Base-by-base conservation (phyloP, 805 yeast species). In the Pichia kluyveri region DNA sequence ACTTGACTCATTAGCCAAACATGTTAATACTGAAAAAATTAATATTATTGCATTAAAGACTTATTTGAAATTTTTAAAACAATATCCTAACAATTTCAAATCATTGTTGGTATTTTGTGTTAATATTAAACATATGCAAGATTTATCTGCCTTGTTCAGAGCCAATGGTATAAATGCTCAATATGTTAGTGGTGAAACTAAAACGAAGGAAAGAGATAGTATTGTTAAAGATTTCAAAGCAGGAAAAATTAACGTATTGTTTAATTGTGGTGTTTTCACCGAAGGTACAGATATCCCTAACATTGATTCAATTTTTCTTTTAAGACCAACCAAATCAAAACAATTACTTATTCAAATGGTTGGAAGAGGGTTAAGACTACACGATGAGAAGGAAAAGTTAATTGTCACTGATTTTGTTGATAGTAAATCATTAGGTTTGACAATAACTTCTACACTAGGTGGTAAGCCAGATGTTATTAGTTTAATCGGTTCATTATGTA, bases 221-320 rank as follows among this genome's bases (percentile, higher is more conserved):
- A 69, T 79, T 0, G 64, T 89, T 2, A 63, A 68, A 7, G 81
- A 76, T 36, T 91, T 90, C 60, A 74, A 71, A 51, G 55, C 65
- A 0, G 89, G 93, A 0, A 60, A 72, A 15, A 70, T 86, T 18
- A 78, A 82, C 5, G 95, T 91, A 0, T 65, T 90, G 31, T 75
- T 93, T 67, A 91, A 91, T 59, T 93, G 96, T 61, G 87, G 85
- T 17, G 86, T 90, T 7, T 83, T 91, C 56, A 90, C 96, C 0
- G 98, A 90, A 62, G 98, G 98, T 0, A 88, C 97, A 0, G 97
- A 90, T 66, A 81, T 91, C 18, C 97, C 97, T 3, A 81, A 81
- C 51, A 83, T 89, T 48, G 97, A 90, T 59, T 81, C 88, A 31
- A 68, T 90, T 12, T 69, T 90, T 30, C 63, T 90, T 32, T 85